phyloP scores from a whole-genome alignment of 345 rosid genomes.

The Gossypium herbaceum region DNA sequence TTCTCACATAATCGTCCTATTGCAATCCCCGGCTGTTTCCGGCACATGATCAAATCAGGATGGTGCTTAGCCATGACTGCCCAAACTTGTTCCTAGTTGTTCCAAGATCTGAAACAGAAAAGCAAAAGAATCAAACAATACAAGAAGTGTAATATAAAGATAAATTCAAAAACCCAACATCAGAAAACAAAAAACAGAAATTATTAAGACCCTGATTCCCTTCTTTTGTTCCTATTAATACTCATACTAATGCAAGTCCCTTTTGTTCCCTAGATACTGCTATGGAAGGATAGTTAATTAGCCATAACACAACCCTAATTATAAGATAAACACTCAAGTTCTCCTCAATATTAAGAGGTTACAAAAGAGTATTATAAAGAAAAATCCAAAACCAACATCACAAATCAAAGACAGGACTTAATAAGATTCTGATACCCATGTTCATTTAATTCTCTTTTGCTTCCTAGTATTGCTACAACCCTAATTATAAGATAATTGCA shows the following conservation, averaged over 20 bases:
- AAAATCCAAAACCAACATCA: too few species aligned
- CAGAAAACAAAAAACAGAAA: not conserved
- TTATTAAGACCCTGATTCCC: not conserved
- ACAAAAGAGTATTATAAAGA: too few species aligned
- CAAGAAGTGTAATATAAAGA: not conserved
- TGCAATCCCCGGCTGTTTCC: conserved; percentile 74
- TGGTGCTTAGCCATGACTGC: conserved; percentile 64
- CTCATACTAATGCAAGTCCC: not conserved
- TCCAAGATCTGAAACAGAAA: not conserved
- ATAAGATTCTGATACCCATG: too few species aligned
- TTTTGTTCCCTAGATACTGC: too few species aligned
- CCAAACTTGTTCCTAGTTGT: not conserved
- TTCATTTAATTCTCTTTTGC: not conserved
- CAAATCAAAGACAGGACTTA: too few species aligned
- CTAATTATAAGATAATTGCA: not conserved
- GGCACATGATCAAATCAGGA: conserved; percentile 70
- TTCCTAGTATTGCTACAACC: not conserved
- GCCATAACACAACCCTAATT: too few species aligned
- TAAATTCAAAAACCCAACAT: not conserved
- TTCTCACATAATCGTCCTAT: conserved; percentile 67
- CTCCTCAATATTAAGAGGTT: too few species aligned
- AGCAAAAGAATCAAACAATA: not conserved
- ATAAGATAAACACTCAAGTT: too few species aligned
- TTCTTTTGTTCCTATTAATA: too few species aligned
- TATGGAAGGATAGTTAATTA: too few species aligned